A percentile compares a stretch with the other conserved stretches of the same genome.
Evolutionary conservation across 1,284 basidiomycete species (phyloP).

Genomic region (Coniferiporia weirii): DNA sequence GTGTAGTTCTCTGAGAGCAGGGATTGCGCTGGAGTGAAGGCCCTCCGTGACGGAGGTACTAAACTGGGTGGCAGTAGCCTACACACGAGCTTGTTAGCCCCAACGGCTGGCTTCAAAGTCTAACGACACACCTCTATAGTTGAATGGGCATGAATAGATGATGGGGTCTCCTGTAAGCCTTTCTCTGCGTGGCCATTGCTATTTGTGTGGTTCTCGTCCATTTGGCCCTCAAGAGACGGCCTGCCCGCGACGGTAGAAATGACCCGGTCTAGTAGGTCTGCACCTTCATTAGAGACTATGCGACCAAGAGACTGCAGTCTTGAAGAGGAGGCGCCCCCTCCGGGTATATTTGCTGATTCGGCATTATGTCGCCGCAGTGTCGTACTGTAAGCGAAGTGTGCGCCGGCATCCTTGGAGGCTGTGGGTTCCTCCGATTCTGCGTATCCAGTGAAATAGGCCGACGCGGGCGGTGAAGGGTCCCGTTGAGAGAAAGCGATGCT

Average conservation of each 20-base stretch:
- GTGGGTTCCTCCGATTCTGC: conserved; percentile 35
- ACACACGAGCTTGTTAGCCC: not conserved
- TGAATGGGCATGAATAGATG: conserved; percentile 52
- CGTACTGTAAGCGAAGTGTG: conserved; percentile 81
- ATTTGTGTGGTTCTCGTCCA: conserved; percentile 19
- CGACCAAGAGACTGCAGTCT: conserved; percentile 10
- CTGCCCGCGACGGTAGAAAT: conserved; percentile 36
- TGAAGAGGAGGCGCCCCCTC: conserved; percentile 1
- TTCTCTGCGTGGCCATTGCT: conserved; percentile 28
- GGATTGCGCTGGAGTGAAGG: conserved; percentile 58
- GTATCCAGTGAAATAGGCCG: conserved; percentile 65
- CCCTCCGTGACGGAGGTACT: conserved; percentile 59
- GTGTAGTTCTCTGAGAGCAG: conserved; percentile 60
- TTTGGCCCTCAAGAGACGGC: conserved; percentile 15
- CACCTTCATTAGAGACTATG: conserved; percentile 12
- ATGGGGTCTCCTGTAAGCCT: conserved; percentile 40
- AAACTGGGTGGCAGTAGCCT: conserved; percentile 68
- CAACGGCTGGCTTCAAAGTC: not conserved
- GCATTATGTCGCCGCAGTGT: conserved; percentile 64
- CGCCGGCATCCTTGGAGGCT: conserved; percentile 57
- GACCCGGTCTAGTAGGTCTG: conserved; percentile 36
- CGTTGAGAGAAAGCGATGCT: conserved; percentile 23
- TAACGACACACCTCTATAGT: conserved; percentile 48
- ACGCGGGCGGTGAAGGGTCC: conserved; percentile 64
- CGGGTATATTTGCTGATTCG: conserved; percentile 34